Evolutionary conservation across 106 monocot genomes (phyloP).

Genomic region (Cymbidium sinense): DNA sequence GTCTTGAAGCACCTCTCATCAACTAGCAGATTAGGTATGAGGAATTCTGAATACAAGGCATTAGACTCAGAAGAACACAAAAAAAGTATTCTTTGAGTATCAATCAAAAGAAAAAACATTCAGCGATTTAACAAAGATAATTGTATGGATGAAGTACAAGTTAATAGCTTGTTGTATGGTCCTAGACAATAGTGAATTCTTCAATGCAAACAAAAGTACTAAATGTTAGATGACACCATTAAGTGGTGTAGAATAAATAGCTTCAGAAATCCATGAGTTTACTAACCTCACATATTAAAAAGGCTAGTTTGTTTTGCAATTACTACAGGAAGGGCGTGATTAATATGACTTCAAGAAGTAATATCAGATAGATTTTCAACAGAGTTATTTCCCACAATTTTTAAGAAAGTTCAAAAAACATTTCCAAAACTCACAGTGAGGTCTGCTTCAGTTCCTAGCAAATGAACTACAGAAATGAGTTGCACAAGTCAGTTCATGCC

Average conservation of each 20-base stretch:
- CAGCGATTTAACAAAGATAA: background rate
- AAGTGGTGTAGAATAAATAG: background rate
- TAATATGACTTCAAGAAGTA: background rate
- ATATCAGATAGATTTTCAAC: background rate
- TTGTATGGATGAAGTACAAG: background rate
- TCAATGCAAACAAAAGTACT: background rate
- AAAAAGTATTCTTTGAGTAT: background rate
- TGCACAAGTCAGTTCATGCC: background rate
- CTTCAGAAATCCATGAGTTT: background rate
- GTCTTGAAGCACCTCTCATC: background rate
- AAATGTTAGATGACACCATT: background rate
- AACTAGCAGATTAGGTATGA: background rate
- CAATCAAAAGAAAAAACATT: background rate
- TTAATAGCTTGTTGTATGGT: background rate
- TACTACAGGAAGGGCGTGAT: background rate
- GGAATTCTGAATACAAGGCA: background rate
- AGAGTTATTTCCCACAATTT: background rate
- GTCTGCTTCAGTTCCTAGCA: background rate
- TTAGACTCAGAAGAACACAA: background rate
- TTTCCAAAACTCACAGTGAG: background rate
- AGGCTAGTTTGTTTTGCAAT: constrained; percentile 1
- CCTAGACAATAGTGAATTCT: background rate
- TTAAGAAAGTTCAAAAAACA: background rate
- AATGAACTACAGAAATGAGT: background rate
- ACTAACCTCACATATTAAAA: background rate